Evolutionary conservation across 2,329 filamentous ascomycete species (phyloP).

Genomic region (Beauveria sp.): DNA sequence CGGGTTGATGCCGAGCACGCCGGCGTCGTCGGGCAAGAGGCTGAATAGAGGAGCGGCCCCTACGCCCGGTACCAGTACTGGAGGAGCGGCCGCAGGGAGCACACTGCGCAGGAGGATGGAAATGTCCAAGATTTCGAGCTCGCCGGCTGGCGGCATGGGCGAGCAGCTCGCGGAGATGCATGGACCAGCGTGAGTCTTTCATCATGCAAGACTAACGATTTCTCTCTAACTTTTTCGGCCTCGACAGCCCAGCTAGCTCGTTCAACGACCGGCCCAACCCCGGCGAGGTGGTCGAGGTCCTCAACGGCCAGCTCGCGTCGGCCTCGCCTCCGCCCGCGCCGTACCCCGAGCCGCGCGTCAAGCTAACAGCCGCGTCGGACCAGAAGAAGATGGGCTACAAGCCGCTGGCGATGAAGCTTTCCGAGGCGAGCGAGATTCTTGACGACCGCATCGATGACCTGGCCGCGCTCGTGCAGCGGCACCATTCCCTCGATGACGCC

Average conservation of each 20-base stretch:
- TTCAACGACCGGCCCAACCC: slow-evolving; percentile 73
- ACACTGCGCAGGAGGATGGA: slow-evolving; percentile 26
- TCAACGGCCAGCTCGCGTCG: slow-evolving; percentile 66
- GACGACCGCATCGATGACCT: slow-evolving; percentile 96
- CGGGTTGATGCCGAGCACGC: slow-evolving; percentile 59
- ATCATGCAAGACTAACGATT: neutral
- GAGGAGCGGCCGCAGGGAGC: slow-evolving; percentile 16
- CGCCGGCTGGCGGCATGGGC: slow-evolving; percentile 25
- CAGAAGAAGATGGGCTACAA: slow-evolving; percentile 87
- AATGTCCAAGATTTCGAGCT: slow-evolving; percentile 23
- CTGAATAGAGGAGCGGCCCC: slow-evolving; percentile 27
- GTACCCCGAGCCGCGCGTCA: slow-evolving; percentile 69
- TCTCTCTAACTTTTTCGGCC: neutral
- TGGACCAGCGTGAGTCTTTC: slow-evolving; percentile 20
- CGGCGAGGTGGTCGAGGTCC: slow-evolving; percentile 73
- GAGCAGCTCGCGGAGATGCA: slow-evolving; percentile 27
- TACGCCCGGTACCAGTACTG: slow-evolving; percentile 7
- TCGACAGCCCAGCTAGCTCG: slow-evolving; percentile 15
- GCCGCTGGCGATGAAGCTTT: slow-evolving; percentile 88
- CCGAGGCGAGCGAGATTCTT: slow-evolving; percentile 83
- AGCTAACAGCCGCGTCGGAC: slow-evolving; percentile 78
- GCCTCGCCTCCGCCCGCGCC: slow-evolving; percentile 64
- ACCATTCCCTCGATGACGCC: slow-evolving; percentile 68
- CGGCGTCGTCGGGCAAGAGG: slow-evolving; percentile 34
- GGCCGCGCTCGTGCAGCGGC: slow-evolving; percentile 60